Conservation (phyloP, 2,329 filamentous ascomycete species). For the Tolypocladium guangdongense region DNA sequence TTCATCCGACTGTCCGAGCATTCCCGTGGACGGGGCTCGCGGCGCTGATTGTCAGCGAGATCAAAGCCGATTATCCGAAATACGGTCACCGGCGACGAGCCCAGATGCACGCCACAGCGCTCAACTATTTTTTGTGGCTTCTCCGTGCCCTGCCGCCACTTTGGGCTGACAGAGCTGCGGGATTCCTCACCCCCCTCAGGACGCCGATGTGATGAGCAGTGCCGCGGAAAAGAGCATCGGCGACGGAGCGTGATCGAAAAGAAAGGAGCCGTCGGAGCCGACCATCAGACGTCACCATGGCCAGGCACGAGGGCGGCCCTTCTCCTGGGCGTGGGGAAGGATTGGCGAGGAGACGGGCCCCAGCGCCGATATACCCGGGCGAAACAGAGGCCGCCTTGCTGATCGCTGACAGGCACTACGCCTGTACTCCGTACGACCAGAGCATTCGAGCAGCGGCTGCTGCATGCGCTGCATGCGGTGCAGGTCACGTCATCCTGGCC, state of each 20-base stretch:
- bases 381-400: neutral
- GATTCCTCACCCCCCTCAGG: neutral
- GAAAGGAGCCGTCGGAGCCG: constrained; percentile 9
- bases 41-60: neutral
- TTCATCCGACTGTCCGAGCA: too few species aligned
- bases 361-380: neutral
- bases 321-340: too few species aligned
- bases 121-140: neutral
- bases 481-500: neutral
- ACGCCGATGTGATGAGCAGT: neutral
- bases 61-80: constrained; percentile 2
- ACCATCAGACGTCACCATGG: constrained; percentile 10
- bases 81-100: neutral
- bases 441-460: neutral
- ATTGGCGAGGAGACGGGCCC: neutral
- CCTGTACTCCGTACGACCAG: too few species aligned
- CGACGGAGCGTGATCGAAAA: neutral
- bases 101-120: neutral
- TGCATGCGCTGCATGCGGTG: neutral
- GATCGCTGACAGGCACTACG: neutral
- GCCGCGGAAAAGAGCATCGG: neutral
- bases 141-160: neutral
- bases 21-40: neutral
- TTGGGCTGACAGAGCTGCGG: too few species aligned
- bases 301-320: neutral